Evolutionary conservation across 2,329 filamentous ascomycete species (phyloP).

Genomic region (Ilyonectria sp.): DNA sequence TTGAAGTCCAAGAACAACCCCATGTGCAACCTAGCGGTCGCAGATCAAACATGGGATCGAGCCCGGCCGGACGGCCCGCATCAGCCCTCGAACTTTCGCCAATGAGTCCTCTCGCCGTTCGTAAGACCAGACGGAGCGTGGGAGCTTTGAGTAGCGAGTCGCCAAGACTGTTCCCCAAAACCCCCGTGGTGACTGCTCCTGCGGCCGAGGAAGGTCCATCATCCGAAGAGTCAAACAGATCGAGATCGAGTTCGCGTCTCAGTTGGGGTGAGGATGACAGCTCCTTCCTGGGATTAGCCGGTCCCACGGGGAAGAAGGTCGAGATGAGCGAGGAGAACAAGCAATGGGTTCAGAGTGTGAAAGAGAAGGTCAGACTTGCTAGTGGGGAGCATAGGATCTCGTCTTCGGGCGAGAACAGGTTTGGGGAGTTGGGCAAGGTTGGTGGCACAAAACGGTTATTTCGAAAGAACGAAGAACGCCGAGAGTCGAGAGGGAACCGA

Average conservation of each 20-base stretch:
- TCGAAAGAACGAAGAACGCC: conserved; percentile 59
- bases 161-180: conserved; percentile 57
- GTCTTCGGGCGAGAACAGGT: conserved; percentile 54
- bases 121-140: conserved; percentile 67
- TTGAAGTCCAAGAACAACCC: conserved; percentile 71
- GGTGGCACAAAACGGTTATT: conserved; percentile 82
- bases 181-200: conserved; percentile 57
- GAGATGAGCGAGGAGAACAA: conserved; percentile 81
- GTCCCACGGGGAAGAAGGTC: conserved; percentile 75
- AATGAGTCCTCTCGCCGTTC: conserved; percentile 67
- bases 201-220: conserved; percentile 58
- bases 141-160: conserved; percentile 53
- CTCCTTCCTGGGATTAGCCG: conserved; percentile 77
- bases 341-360: conserved; percentile 87
- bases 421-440: conserved; percentile 80
- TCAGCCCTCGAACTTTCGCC: conserved; percentile 57
- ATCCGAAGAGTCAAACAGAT: conserved; percentile 62
- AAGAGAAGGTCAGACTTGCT: conserved; percentile 82
- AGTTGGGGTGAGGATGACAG: conserved; percentile 74
- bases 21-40: conserved; percentile 48
- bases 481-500: conserved; percentile 42
- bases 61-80: conserved; percentile 57
- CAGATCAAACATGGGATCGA: conserved; percentile 55
- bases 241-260: conserved; percentile 67
- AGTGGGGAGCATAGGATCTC: conserved; percentile 69